These are phyloP conservation scores for Verticillium nubilum DNA, from an alignment of 2,329 filamentous ascomycete species.

Conservation along the genomic window DNA sequence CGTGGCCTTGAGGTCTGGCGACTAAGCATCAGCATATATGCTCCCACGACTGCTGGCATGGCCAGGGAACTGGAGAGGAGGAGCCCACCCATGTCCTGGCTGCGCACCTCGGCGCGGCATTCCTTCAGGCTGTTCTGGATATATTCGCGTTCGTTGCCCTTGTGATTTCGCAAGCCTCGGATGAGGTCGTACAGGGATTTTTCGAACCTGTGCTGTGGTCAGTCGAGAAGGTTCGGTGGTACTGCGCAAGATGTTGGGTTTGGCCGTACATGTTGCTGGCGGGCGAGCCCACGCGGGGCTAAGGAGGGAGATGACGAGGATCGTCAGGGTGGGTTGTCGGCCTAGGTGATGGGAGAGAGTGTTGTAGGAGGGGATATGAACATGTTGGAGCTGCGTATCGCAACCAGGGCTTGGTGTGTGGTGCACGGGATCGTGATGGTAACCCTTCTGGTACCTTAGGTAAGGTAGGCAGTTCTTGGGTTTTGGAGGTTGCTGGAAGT, in stretches of 20 bases:
- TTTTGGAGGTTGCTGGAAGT: background rate
- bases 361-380: background rate
- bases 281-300: slow-evolving; percentile 7
- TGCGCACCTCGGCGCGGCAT: slow-evolving; percentile 88
- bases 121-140: slow-evolving; percentile 91
- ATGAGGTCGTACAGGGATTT: slow-evolving; percentile 99
- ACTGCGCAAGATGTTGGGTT: background rate
- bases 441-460: background rate
- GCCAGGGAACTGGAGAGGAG: slow-evolving; percentile 2
- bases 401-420: background rate
- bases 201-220: slow-evolving; percentile 70
- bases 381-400: background rate
- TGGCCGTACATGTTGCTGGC: slow-evolving; percentile 4
- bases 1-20: slow-evolving; percentile 84
- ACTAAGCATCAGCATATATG: background rate
- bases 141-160: slow-evolving; percentile 91
- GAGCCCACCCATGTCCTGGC: slow-evolving; percentile 80
- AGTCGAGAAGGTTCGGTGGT: background rate
- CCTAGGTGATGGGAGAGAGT: background rate
- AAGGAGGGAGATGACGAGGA: background rate
- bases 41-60: background rate
- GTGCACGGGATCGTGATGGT: too few relatives aligned
- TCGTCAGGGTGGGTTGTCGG: background rate
- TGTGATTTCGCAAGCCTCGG: slow-evolving; percentile 88
- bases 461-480: background rate